Conservation (phyloP, 805 yeast species). For the Pichia membranifaciens region DNA sequence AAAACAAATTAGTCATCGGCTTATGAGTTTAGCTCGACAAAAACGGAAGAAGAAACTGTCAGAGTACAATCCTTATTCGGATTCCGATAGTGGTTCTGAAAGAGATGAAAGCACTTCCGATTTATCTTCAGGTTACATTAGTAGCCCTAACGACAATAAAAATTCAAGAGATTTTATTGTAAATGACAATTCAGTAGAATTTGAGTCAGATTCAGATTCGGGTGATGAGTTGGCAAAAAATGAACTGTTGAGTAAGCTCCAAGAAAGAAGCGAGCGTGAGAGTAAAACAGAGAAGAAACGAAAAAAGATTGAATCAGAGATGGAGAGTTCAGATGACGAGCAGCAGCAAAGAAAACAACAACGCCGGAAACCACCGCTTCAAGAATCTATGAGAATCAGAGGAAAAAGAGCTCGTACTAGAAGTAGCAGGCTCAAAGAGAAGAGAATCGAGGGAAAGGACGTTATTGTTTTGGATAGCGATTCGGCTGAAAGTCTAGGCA, state of each 20-base stretch:
- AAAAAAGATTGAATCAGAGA: no score
- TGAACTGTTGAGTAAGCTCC: neutral
- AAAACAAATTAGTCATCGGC: no score
- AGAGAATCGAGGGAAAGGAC: neutral
- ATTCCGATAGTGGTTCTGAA: neutral
- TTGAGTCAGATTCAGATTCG: constrained; percentile 3
- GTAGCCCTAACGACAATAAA: neutral
- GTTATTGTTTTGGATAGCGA: constrained; percentile 3
- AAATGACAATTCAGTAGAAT: constrained; percentile 2
- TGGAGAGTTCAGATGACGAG: no score
- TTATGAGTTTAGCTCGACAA: no score
- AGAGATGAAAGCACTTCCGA: neutral
- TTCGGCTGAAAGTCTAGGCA: constrained; percentile 1
- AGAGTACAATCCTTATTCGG: neutral
- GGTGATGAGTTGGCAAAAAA: neutral
- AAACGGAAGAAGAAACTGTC: neutral
- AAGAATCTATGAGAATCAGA: no score
- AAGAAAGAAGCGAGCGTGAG: no score
- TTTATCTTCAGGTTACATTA: neutral
- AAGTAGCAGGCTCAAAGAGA: no score
- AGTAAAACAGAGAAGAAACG: no score
- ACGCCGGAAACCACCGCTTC: no score
- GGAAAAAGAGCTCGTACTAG: no score
- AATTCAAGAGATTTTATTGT: neutral
- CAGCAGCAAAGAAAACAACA: no score